Evolutionary conservation across 2,329 filamentous ascomycete species (phyloP), one percentile per base, ranked within the genome.

Genomic region (Penicillium sp.): DNA sequence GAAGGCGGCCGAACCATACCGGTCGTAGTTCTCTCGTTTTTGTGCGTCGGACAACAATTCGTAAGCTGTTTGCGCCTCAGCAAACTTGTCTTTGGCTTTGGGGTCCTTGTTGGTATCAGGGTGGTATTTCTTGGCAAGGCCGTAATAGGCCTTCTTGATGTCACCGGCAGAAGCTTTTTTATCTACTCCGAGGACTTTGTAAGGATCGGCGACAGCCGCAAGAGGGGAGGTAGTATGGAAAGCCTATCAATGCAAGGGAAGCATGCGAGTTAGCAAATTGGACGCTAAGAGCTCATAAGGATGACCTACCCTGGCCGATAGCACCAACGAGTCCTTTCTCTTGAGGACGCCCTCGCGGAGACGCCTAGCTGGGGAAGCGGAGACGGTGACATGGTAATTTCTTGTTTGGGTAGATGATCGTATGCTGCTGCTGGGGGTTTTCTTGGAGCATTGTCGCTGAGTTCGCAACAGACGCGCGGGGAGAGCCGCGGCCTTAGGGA

Each of bases 111-210:
- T 99, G 34, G 94, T 97, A 72, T 99, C 94, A 8, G 94, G 94
- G 68, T 99, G 94, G 71, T 85, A 99, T 70, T 97, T 99, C 76
- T 99, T 99, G 18, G 94, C 94, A 55, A 97, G 80, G 47, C 92
- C 90, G 71, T 99, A 99, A 79, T 99, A 99, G 3, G 94, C 92
- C 74, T 97, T 97, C 73, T 99, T 99, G 72, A 99, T 97, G 34
- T 97, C 93, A 56, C 85, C 79, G 3, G 91, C 78, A 1, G 90
- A 86, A n/a, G 94, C 90, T 58, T 76, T 82, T 72, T 93, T 96
- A 67, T 80, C 80, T 29, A 99, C 90, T 13, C 94, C 94, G 27
- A 99, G 85, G 4, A 89, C 83, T 61, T 85, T 84, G 74, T 99
- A 99, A 1, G 94, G 94, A 67, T 99, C 89, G 71, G 90, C 84